Evolutionary conservation across 257 asterid genomes (phyloP).

Genomic region (Cruciata laevipes): DNA sequence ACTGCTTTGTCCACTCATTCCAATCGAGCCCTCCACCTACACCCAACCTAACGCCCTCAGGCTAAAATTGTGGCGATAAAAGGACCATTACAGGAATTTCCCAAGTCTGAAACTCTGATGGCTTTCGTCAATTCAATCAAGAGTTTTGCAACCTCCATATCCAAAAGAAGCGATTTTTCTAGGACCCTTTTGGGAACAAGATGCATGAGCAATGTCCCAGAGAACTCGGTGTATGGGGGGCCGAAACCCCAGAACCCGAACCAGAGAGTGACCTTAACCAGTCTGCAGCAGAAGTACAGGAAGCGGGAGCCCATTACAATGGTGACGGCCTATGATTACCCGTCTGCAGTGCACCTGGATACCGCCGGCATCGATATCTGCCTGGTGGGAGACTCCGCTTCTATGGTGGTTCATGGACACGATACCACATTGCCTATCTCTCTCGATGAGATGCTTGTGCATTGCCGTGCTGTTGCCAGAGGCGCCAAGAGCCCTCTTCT

Average conservation of each 20-base stretch:
- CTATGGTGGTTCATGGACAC: constrained; percentile 97
- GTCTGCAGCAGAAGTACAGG: constrained; percentile 60
- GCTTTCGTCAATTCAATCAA: constrained; percentile 8
- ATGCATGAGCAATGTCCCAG: constrained; percentile 66
- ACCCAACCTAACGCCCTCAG: neutral
- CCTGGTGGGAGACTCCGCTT: constrained; percentile 90
- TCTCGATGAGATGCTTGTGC: constrained; percentile 89
- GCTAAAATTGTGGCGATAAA: too few species aligned
- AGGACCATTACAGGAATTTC: neutral
- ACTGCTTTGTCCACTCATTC: neutral
- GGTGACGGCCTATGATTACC: constrained; percentile 94
- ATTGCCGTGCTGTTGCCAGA: constrained; percentile 85
- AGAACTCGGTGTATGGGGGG: constrained; percentile 77
- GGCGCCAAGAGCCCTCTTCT: constrained; percentile 85
- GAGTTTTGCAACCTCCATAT: neutral
- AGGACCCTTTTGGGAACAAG: constrained; percentile 14
- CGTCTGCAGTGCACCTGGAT: constrained; percentile 79
- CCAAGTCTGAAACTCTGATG: neutral
- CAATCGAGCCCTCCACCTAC: neutral
- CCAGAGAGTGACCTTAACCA: constrained; percentile 61
- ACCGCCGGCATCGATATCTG: constrained; percentile 78
- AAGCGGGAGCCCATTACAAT: constrained; percentile 68
- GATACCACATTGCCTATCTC: constrained; percentile 92
- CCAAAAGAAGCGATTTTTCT: constrained; percentile 6
- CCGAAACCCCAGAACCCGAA: constrained; percentile 67